Base-by-base conservation (phyloP, 441 rosid species). In the Dalechampia spathulata region DNA sequence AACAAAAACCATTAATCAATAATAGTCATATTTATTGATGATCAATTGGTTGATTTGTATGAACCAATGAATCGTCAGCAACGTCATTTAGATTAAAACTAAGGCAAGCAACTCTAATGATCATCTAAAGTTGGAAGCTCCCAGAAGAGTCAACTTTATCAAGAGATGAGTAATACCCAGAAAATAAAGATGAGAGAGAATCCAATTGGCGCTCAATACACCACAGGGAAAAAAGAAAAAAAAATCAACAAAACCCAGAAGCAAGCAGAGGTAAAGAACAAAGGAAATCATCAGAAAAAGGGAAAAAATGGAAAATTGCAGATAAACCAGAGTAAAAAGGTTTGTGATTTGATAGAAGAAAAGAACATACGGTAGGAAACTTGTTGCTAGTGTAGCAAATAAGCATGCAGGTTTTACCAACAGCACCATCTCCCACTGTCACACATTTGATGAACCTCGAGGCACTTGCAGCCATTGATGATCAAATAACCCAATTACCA, bases 351-450 rank as follows among this genome's bases (percentile, higher is more conserved):
- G 1, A 52, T 49, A 63, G 53, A 41, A 17, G 3, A 8, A 6
- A 45, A 52, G 61, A 63, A 56, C 86, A 66, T 57, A 92, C 99
- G 65, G 97, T 89, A 5, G 99, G 99, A 68, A 92, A 92, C 78
- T 85, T 89, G 89, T 92, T 92, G 68, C 94, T 92, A 23, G 99
- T 92, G 75, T 89, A 92, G 64, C 96, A 88, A 66, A 92, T 92
- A 55, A 92, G 99, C 99, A 89, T 85, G 78, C 97, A 92, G 21
- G 99, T 92, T 81, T 92, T 92, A 41, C 99, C 99, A 6, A 92
- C 99, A 70, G 96, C 99, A 54, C 99, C 99, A 64, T 92, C 99
- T 69, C 99, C 99, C 25, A 92, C 97, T 0, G 99, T 89, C 46
- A 92, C 99, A 69, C 99, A 92, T 73, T 92, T 92, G 34, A 92